These are phyloP conservation scores for Iodosphaeria phyllophila DNA, from an alignment of 2,329 filamentous ascomycete genomes.

Conservation along the genomic window DNA sequence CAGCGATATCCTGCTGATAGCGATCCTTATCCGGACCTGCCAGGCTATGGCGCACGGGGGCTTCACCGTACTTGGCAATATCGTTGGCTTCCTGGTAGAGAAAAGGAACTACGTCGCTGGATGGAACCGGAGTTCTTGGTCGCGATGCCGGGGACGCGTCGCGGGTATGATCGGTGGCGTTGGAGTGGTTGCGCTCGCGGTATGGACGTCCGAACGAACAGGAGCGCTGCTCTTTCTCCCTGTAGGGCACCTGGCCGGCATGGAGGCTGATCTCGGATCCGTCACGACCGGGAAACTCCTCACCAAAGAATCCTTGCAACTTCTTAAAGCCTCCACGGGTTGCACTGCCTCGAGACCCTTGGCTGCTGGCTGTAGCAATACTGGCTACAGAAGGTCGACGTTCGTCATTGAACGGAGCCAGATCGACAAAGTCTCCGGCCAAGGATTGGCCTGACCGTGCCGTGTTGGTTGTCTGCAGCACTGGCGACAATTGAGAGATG, in stretches of 20 bases:
- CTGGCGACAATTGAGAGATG: constrained; percentile 49
- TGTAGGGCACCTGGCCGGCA: constrained; percentile 12
- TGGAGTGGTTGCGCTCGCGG: constrained; percentile 68
- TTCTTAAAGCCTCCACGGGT: constrained; percentile 61
- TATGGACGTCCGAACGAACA: constrained; percentile 42
- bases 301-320: constrained; percentile 80
- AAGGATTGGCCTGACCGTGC: constrained; percentile 1
- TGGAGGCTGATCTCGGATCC: constrained; percentile 54
- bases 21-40: constrained; percentile 52
- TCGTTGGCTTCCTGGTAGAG: constrained; percentile 78
- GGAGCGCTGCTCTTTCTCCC: constrained; percentile 43
- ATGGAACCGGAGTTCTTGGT: constrained; percentile 69
- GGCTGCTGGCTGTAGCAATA: constrained; percentile 68
- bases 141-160: constrained; percentile 58
- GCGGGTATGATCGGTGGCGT: constrained; percentile 50
- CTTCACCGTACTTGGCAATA: constrained; percentile 59
- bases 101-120: constrained; percentile 94
- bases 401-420: constrained; percentile 46
- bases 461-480: constrained; percentile 26
- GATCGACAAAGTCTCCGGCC: constrained; percentile 21
- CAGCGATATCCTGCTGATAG: constrained; percentile 30
- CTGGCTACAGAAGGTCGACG: constrained; percentile 78
- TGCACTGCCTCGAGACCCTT: constrained; percentile 58
- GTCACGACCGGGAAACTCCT: constrained; percentile 61
- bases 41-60: constrained; percentile 53